Conservation (phyloP, 495 filamentous ascomycete species). For the Choiromyces venosus region DNA sequence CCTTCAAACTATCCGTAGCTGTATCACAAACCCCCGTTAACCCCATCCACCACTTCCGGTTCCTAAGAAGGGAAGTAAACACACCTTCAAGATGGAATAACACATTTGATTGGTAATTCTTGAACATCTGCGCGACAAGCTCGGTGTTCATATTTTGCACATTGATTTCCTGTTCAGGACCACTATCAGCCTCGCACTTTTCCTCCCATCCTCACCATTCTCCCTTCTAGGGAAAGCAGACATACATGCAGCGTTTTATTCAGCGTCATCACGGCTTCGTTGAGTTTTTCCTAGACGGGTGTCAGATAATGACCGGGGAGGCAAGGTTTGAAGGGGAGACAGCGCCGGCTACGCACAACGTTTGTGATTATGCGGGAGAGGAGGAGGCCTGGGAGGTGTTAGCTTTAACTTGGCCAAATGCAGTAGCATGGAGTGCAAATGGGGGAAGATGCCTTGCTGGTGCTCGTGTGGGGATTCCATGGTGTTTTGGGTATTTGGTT, state of each 20-base stretch:
- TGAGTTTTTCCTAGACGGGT: constrained; percentile 84
- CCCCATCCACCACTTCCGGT: not conserved
- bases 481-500: not conserved
- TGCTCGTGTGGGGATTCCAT: constrained; percentile 94
- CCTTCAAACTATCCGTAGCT: constrained; percentile 39
- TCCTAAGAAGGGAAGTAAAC: constrained; percentile 1
- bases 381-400: constrained; percentile 54
- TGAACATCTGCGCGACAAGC: constrained; percentile 98
- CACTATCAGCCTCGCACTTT: not conserved
- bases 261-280: constrained; percentile 84
- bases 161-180: constrained; percentile 74
- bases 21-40: constrained; percentile 5
- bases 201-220: no score
- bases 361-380: constrained; percentile 95
- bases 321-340: not conserved
- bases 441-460: constrained; percentile 58
- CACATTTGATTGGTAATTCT: constrained; percentile 98
- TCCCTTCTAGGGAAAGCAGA: not conserved
- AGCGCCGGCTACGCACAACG: constrained; percentile 58
- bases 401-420: not conserved
- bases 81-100: constrained; percentile 94
- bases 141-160: constrained; percentile 98
- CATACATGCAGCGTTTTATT: constrained; percentile 83
- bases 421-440: not conserved
- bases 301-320: constrained; percentile 21